A percentile compares a stretch with the other conserved stretches of the same genome.
Evolutionary conservation across 352 stramenopile species (phyloP).

Genomic region (Globisporangium spiculum): DNA sequence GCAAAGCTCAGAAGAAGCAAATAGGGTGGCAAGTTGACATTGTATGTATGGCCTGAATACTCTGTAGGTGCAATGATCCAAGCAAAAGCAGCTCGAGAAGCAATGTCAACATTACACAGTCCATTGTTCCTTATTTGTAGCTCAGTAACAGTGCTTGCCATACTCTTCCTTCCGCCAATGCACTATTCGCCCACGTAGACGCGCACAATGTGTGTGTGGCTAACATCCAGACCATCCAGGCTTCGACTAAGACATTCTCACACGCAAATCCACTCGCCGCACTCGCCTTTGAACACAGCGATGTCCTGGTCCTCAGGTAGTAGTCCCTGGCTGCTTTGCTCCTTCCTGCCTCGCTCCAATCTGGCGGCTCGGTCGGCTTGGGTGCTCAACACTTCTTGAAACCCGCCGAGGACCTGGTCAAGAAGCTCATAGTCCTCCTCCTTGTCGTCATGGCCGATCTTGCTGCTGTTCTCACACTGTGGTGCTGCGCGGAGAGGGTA

Average conservation of each 20-base stretch:
- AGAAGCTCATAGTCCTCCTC: neutral
- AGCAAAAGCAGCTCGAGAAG: too few species aligned
- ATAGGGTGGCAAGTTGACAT: too few species aligned
- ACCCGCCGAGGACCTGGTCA: neutral
- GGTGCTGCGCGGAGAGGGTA: neutral
- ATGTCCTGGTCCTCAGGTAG: neutral
- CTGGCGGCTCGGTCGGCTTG: neutral
- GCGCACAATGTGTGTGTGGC: neutral
- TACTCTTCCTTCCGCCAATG: too few species aligned
- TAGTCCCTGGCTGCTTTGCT: neutral
- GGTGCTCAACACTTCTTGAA: neutral
- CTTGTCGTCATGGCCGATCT: neutral
- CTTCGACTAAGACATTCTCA: neutral
- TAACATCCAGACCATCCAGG: too few species aligned
- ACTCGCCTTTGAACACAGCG: neutral
- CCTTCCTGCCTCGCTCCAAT: neutral
- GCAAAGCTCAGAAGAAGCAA: too few species aligned
- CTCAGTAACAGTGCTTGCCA: too few species aligned
- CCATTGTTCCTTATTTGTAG: too few species aligned
- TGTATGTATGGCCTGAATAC: too few species aligned
- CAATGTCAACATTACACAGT: too few species aligned
- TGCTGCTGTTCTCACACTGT: neutral
- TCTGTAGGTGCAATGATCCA: too few species aligned
- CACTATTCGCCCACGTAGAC: neutral
- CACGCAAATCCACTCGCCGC: slow-evolving; percentile 1